Evolutionary conservation across 306 rosid species (phyloP), one percentile per base, ranked within the genome.

Genomic region (Cyclanthera cordifolia): DNA sequence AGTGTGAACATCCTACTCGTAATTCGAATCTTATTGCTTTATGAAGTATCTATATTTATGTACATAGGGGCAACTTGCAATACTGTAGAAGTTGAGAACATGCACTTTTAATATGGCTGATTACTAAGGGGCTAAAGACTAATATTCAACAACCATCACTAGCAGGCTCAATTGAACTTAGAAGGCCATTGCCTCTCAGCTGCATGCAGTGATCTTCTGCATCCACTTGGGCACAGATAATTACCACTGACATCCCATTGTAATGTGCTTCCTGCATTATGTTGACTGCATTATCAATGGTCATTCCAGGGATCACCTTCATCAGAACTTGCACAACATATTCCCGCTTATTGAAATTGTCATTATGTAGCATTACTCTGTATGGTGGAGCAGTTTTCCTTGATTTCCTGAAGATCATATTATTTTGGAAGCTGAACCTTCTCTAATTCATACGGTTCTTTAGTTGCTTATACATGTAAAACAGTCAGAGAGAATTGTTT

Each of bases 181-280:
- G 69, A 74, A 91, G 97, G 39, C 97, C 97, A 71, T 84, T 91
- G 76, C 97, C 97, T 85, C 97, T 79, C 20, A 91, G 76, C 72
- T 91, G 96, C 95, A 77, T 83, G 80, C 97, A 91, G 77, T 91
- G 97, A 19, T 91, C 97, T 77, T 91, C 97, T 24, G 97, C 97
- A 63, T 91, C 97, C 34, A 74, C 88, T 69, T 91, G 97, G 39
- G 87, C 90, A 64, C 97, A 91, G 27, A 87, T 74, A 43, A 91
- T 91, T 27, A 88, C 97, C 58, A 91, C 97, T 0, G 97, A 78
- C 66, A 88, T 45, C 24, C 97, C 97, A 54, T 88, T 91, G 79
- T 75, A 23, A 75, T 91, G 97, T 17, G 97, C 97, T 78, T 91
- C 97, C 76, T 88, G 97, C 96, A 91, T 91, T 64, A 91, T 80